phyloP scores from a whole-genome alignment of 306 rosid species.

The Abrus precatorius region DNA sequence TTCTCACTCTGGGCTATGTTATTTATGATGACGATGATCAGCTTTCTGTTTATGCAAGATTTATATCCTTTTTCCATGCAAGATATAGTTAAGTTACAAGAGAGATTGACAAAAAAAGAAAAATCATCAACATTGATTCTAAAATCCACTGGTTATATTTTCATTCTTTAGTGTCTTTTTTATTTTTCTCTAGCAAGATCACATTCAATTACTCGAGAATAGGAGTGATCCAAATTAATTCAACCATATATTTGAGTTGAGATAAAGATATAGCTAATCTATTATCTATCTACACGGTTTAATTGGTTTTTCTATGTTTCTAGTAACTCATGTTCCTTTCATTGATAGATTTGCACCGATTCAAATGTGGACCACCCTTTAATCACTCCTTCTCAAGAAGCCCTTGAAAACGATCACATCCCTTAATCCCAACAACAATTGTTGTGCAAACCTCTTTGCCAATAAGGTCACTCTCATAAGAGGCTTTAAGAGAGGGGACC shows the following conservation, averaged over 20 bases:
- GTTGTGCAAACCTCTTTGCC: slow-evolving; percentile 61
- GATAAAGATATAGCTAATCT: too few species aligned
- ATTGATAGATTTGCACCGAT: slow-evolving; percentile 35
- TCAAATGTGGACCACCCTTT: slow-evolving; percentile 45
- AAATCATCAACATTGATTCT: too few species aligned
- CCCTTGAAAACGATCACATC: slow-evolving; percentile 36
- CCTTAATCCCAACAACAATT: slow-evolving; percentile 48
- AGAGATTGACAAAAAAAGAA: too few species aligned
- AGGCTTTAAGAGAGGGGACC: slow-evolving; percentile 63
- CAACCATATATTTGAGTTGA: too few species aligned
- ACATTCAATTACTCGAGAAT: too few species aligned
- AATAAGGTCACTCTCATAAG: slow-evolving; percentile 67
- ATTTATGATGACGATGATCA: slow-evolving; percentile 34
- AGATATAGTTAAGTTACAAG: too few species aligned
- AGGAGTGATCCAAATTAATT: too few species aligned
- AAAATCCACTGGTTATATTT: too few species aligned
- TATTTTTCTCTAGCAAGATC: too few species aligned
- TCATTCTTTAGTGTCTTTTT: too few species aligned
- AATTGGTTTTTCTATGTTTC: neutral
- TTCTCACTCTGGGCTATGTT: slow-evolving; percentile 32
- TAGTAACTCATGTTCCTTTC: neutral
- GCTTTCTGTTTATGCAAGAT: slow-evolving; percentile 15
- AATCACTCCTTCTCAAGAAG: slow-evolving; percentile 43
- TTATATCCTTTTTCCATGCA: too few species aligned
- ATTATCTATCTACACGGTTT: neutral